phyloP scores from a whole-genome alignment of 2,329 filamentous ascomycete genomes.

The Colletotrichum australisinense region DNA sequence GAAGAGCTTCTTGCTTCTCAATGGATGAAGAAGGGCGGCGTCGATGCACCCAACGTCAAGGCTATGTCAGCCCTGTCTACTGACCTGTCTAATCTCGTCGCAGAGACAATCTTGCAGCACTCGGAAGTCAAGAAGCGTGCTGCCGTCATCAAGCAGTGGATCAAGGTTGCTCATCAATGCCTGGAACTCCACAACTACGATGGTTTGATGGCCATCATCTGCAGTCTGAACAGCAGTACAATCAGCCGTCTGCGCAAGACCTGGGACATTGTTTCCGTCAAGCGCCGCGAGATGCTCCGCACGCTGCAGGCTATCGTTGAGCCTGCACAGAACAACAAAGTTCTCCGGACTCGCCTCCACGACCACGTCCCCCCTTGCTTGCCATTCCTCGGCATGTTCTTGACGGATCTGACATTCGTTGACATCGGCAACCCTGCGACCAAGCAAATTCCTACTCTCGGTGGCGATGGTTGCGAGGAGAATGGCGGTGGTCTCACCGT shows the following conservation, averaged over 20 bases:
- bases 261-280: constrained; percentile 89
- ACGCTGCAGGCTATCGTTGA: constrained; percentile 87
- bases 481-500: constrained; percentile 77
- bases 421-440: constrained; percentile 93
- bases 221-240: constrained; percentile 90
- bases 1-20: constrained; percentile 92
- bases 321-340: constrained; percentile 89
- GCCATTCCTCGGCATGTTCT: constrained; percentile 94
- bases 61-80: constrained; percentile 94
- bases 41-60: constrained; percentile 87
- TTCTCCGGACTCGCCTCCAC: constrained; percentile 84
- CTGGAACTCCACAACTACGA: constrained; percentile 96
- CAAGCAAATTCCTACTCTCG: constrained; percentile 73
- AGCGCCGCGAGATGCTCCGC: constrained; percentile 84
- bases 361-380: constrained; percentile 92
- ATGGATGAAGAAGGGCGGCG: constrained; percentile 90
- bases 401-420: constrained; percentile 96
- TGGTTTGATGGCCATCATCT: constrained; percentile 95
- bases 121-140: constrained; percentile 95
- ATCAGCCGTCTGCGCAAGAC: constrained; percentile 89
- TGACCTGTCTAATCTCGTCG: constrained; percentile 90
- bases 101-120: constrained; percentile 88
- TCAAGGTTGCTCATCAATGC: constrained; percentile 90
- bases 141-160: constrained; percentile 94
- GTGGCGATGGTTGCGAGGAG: constrained; percentile 62